Conservation (phyloP, 1,284 basidiomycete species). For the Trametes polyzona region DNA sequence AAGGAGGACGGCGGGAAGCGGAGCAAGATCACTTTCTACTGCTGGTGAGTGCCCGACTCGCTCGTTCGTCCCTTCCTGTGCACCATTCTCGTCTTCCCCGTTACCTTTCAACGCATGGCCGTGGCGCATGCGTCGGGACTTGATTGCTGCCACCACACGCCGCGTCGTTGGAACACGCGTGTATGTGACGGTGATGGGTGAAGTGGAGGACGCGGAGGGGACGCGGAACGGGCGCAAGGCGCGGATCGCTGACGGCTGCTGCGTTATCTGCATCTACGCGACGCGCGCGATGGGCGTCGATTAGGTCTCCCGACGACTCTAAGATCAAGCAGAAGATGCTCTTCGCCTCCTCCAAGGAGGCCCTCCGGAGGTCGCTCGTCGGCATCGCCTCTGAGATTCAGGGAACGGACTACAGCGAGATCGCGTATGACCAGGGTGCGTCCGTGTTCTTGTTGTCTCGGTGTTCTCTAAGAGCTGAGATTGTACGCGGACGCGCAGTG, state of each 20-base stretch:
- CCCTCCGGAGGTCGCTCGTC: slow-evolving; percentile 72
- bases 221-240: not conserved
- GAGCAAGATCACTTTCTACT: slow-evolving; percentile 90
- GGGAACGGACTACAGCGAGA: slow-evolving; percentile 83
- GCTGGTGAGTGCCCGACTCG: slow-evolving; percentile 63
- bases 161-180: no score
- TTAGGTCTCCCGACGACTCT: slow-evolving; percentile 87
- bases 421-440: slow-evolving; percentile 79
- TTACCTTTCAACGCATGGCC: no score
- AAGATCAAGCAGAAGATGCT: slow-evolving; percentile 96
- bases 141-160: no score
- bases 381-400: slow-evolving; percentile 86
- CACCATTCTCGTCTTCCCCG: not conserved
- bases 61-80: not conserved
- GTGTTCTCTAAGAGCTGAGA: not conserved
- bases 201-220: not conserved
- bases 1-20: slow-evolving; percentile 81
- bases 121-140: no score
- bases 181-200: no score
- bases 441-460: slow-evolving; percentile 23
- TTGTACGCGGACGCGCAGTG: slow-evolving; percentile 25
- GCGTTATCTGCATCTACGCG: slow-evolving; percentile 26
- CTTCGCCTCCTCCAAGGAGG: slow-evolving; percentile 91
- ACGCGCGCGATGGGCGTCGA: slow-evolving; percentile 20
- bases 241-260: slow-evolving; percentile 20